Base-by-base conservation (phyloP, 352 stramenopile species). In the Globisporangium ultimum region DNA sequence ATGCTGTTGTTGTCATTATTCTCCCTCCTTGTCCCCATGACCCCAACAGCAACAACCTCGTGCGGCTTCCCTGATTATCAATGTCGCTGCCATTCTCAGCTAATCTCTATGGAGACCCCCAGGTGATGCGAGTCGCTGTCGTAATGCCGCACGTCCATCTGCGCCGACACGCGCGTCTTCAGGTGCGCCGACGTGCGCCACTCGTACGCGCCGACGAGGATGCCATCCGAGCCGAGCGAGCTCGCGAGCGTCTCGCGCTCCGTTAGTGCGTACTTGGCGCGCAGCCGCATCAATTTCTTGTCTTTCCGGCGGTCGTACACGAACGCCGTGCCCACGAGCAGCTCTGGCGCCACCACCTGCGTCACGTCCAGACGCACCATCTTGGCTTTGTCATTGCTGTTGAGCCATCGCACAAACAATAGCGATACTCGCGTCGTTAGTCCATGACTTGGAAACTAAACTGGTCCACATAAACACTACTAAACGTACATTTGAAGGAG, bases 91-190 rank as follows among this genome's bases (percentile, higher is more conserved):
- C 28, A 5, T 36, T 36, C 53, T 74, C 68, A 87, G 61, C 61
- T 80, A 64, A 92, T 89, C 66, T 92, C 80, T 85, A 90, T 89
- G 64, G 83, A 90, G 59, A 92, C 83, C 46, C 83, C 83, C 18
- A 92, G 72, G 55, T 90, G 80, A 66, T 92, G 80, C 70, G 76
- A 89, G 70, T 92, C 83, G 58, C 83, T 92, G 63, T 92, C 83
- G 63, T 88, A 92, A 67, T 92, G 78, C 45, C 83, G 78, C 59
- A 92, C 69, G 60, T 92, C 83, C 80, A 90, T 90, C 60, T 90
- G 83, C 58, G 80, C 80, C 60, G 76, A 74, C 50, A 90, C 71
- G 41, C 80, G 78, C 48, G 83, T 92, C 68, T 87, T 90, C 46
- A 92, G 67, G 53, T 92, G 68, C 60, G 70, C 63, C 43, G 80